Percentiles rank a stretch among this genome's conserved stretches.
Conservation (phyloP, 2,329 filamentous ascomycete genomes). For the Orbilia ellipsospora region DNA sequence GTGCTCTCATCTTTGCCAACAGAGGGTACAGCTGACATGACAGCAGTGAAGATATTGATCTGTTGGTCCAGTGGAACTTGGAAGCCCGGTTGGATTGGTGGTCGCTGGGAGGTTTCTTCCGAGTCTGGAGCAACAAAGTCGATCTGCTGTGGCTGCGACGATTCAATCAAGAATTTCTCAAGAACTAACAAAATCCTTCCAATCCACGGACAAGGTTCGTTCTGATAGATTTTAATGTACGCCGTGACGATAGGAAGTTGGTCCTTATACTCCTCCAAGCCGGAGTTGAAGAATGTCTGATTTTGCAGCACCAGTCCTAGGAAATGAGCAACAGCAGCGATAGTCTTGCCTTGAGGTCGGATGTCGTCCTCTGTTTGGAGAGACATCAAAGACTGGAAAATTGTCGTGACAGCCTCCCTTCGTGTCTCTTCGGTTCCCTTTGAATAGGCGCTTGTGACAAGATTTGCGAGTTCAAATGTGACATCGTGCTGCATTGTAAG, state of each 20-base stretch:
- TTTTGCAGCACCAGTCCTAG: constrained; percentile 89
- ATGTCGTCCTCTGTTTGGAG: constrained; percentile 72
- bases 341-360: constrained; percentile 68
- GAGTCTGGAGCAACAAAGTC: constrained; percentile 63
- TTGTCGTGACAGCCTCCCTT: constrained; percentile 81
- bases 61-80: constrained; percentile 75
- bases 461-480: constrained; percentile 88
- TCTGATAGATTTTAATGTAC: constrained; percentile 79
- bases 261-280: constrained; percentile 78
- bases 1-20: constrained; percentile 88
- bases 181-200: constrained; percentile 89
- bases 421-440: constrained; percentile 72
- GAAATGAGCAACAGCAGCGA: constrained; percentile 91
- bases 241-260: constrained; percentile 79
- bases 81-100: constrained; percentile 69
- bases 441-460: constrained; percentile 78
- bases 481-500: constrained; percentile 87
- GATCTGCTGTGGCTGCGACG: constrained; percentile 74
- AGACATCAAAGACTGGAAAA: constrained; percentile 84
- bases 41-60: constrained; percentile 75
- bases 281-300: constrained; percentile 79
- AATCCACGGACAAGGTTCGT: constrained; percentile 91
- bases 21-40: constrained; percentile 85
- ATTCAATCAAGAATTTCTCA: constrained; percentile 88
- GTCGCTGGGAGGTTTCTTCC: constrained; percentile 65